Percentiles rank a stretch among this genome's conserved stretches.
Conservation (phyloP, 2,329 filamentous ascomycete genomes). For the Dendryphion nanum region DNA sequence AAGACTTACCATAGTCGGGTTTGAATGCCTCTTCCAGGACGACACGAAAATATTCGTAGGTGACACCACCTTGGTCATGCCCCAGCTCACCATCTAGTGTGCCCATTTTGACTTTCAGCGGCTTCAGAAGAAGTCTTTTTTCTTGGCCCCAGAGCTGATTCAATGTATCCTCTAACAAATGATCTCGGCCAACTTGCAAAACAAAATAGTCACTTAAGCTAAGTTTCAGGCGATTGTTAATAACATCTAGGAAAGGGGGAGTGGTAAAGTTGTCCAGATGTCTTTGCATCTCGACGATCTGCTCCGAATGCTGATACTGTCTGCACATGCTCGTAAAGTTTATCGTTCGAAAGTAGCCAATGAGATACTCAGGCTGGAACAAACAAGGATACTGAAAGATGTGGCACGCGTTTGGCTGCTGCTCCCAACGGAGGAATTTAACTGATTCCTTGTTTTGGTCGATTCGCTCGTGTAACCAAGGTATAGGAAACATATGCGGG, state of each 20-base stretch:
- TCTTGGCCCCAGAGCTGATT: conserved; percentile 89
- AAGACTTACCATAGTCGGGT: conserved; percentile 63
- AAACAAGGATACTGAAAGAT: conserved; percentile 79
- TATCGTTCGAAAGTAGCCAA: conserved; percentile 82
- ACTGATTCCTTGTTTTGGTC: conserved; percentile 70
- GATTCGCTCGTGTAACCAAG: conserved; percentile 73
- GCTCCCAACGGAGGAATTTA: conserved; percentile 65
- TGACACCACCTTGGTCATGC: conserved; percentile 89
- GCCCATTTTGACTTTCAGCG: conserved; percentile 84
- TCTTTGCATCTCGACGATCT: conserved; percentile 25
- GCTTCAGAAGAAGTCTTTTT: conserved; percentile 75
- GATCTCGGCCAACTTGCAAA: conserved; percentile 44
- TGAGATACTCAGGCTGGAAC: conserved; percentile 69
- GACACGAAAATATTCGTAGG: conserved; percentile 92
- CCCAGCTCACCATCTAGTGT: conserved; percentile 81
- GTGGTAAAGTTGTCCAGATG: conserved; percentile 22
- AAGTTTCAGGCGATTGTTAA: conserved; percentile 33
- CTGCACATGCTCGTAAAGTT: conserved; percentile 86
- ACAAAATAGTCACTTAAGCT: conserved; percentile 42
- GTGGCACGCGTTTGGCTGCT: conserved; percentile 65
- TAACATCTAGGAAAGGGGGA: conserved; percentile 21
- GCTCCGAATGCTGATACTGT: conserved; percentile 59
- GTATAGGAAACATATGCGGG: conserved; percentile 67
- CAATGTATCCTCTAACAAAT: conserved; percentile 52
- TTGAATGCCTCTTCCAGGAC: conserved; percentile 77